phyloP scores from a whole-genome alignment of 1,284 basidiomycete species.

The Leccinum solheimii region DNA sequence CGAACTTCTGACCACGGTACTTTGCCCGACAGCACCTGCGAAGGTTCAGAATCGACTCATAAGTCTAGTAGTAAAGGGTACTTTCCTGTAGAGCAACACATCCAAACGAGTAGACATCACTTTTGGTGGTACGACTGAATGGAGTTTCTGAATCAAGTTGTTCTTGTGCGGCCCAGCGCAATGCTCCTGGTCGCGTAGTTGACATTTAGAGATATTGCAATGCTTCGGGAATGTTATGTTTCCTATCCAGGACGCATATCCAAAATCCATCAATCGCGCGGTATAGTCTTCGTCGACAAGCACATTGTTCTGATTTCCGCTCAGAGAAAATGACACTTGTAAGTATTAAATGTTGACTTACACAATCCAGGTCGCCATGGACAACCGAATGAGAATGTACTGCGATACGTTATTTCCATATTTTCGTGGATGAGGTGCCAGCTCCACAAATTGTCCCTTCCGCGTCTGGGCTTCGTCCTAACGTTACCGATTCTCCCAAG shows the following conservation, averaged over 20 bases:
- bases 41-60: no score
- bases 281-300: not conserved
- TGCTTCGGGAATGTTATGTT: not conserved
- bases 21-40: no score
- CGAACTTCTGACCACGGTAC: no score
- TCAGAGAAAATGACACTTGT: not conserved
- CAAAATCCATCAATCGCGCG: not conserved
- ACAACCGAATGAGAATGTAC: not conserved
- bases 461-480: constrained; percentile 4
- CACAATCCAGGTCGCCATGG: not conserved
- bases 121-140: not conserved
- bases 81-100: no score
- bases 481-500: constrained; percentile 4
- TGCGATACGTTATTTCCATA: not conserved
- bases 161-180: not conserved
- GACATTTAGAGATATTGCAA: not conserved
- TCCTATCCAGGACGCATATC: not conserved
- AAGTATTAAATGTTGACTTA: not conserved
- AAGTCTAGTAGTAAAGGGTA: no score
- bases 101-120: not conserved
- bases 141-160: not conserved
- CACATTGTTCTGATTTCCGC: not conserved
- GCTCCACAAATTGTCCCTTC: not conserved
- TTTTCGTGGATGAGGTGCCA: constrained; percentile 1
- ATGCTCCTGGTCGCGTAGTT: not conserved